phyloP scores from a whole-genome alignment of 2,329 filamentous ascomycete species.

The Botrytis squamosa region DNA sequence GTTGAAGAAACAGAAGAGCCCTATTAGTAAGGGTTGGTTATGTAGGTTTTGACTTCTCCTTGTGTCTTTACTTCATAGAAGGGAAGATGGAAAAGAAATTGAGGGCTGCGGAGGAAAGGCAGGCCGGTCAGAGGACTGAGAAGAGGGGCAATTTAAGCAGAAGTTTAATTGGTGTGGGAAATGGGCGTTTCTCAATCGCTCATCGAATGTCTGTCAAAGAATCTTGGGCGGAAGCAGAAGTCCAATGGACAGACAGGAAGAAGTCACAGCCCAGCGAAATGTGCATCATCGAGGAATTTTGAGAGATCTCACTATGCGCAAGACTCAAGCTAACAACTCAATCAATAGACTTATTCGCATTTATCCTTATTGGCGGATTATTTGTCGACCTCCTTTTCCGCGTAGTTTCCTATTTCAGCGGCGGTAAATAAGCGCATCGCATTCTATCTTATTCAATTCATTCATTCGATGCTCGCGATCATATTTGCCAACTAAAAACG shows the following conservation, averaged over 20 bases:
- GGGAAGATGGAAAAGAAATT: background rate
- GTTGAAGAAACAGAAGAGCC: slow-evolving; percentile 44
- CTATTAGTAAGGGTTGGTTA: slow-evolving; percentile 64
- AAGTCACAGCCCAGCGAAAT: background rate
- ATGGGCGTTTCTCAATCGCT: background rate
- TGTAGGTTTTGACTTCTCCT: slow-evolving; percentile 46
- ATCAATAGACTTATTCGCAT: slow-evolving; percentile 1
- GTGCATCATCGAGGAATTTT: too few species aligned
- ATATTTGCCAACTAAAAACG: background rate
- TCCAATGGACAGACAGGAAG: background rate
- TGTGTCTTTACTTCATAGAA: background rate
- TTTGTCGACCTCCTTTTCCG: background rate
- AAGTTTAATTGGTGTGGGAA: background rate
- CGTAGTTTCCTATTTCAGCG: slow-evolving; percentile 2
- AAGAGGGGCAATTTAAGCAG: background rate
- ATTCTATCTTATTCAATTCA: background rate
- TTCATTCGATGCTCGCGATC: background rate
- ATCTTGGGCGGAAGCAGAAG: background rate
- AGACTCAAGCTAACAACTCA: background rate
- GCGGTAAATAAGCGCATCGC: slow-evolving; percentile 1
- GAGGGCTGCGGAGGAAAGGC: background rate
- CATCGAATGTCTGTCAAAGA: background rate
- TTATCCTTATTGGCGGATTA: slow-evolving; percentile 10
- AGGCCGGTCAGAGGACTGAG: background rate
- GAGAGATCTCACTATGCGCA: background rate